Evolutionary conservation across 345 rosid species (phyloP).

Genomic region (Streptanthus diversifolius): DNA sequence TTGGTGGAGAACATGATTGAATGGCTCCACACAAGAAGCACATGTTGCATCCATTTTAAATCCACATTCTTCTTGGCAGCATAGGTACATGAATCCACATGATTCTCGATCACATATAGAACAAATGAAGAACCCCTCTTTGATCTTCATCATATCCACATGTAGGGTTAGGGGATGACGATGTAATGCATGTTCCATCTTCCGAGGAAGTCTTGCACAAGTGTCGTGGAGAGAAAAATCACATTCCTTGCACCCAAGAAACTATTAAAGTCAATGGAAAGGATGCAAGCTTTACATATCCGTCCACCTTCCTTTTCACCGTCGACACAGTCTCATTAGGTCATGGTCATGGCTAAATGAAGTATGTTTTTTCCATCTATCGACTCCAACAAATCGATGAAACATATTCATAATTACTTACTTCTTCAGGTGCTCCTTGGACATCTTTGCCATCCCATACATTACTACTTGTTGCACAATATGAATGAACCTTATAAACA

Average conservation of each 20-base stretch:
- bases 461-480: neutral
- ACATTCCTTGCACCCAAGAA: slow-evolving; percentile 9
- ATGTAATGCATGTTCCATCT: neutral
- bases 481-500: neutral
- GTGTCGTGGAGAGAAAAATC: neutral
- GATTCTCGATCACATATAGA: neutral
- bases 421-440: neutral
- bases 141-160: neutral
- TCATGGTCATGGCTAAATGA: slow-evolving; percentile 11
- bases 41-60: slow-evolving; percentile 7
- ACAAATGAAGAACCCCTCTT: slow-evolving; percentile 19
- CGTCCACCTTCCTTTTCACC: neutral
- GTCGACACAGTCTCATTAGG: neutral
- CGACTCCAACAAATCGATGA: neutral
- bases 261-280: neutral
- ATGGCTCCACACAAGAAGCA: neutral
- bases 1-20: neutral
- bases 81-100: slow-evolving; percentile 16
- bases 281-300: slow-evolving; percentile 11
- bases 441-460: slow-evolving; percentile 18
- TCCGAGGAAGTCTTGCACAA: slow-evolving; percentile 15
- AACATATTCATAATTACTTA: neutral
- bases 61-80: neutral
- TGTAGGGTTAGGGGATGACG: neutral
- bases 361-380: neutral